Conservation (phyloP, 75 land plant species). For the Picea glauca region DNA sequence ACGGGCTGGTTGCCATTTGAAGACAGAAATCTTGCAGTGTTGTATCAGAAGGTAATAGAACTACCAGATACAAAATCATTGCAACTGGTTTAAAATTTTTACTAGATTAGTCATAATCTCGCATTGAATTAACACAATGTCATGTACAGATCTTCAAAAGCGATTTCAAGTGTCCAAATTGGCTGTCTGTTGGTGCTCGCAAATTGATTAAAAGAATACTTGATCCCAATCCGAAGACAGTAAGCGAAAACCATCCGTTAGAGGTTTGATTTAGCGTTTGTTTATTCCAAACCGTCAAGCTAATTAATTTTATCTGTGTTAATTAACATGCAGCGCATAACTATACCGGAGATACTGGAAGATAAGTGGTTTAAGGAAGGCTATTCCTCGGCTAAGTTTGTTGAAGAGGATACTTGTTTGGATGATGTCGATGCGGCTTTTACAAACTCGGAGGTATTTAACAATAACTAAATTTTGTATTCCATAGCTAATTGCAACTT, state of each 20-base stretch:
- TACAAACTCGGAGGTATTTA: constrained; percentile 3
- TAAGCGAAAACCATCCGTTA: not conserved
- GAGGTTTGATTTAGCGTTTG: not conserved
- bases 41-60: constrained; percentile 70
- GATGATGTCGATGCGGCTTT: constrained; percentile 23
- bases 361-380: constrained; percentile 77
- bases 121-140: not conserved
- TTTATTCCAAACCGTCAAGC: not conserved
- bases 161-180: constrained; percentile 61
- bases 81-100: no score
- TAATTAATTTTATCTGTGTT: not conserved
- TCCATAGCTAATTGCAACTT: no score
- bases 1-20: constrained; percentile 78
- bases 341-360: constrained; percentile 49
- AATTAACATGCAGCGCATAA: constrained; percentile 35
- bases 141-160: constrained; percentile 67
- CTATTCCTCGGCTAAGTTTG: constrained; percentile 40
- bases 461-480: no score
- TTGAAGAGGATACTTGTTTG: constrained; percentile 29
- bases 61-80: not conserved
- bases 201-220: constrained; percentile 65
- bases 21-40: constrained; percentile 58
- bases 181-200: constrained; percentile 72
- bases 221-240: constrained; percentile 73
- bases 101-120: no score